Evolutionary conservation across 2,329 filamentous ascomycete genomes (phyloP).

Genomic region (Colletotrichum ledebouriae): DNA sequence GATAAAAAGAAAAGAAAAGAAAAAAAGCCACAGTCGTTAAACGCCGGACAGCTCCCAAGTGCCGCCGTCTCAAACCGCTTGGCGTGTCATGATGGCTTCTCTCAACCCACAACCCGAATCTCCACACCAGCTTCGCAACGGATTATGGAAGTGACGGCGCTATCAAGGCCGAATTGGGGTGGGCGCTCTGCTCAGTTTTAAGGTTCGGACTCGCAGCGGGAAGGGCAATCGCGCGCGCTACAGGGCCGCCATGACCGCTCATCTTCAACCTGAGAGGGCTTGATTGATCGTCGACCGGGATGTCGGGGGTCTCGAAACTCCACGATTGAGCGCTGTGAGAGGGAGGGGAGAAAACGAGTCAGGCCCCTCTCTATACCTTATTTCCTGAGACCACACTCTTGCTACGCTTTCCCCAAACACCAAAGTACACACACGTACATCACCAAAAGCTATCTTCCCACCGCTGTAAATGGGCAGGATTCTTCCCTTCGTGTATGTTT

Average conservation of each 20-base stretch:
- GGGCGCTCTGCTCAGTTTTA: neutral
- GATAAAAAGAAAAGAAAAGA: neutral
- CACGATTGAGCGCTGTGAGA: neutral
- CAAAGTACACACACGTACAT: no score
- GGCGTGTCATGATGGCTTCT: slow-evolving; percentile 3
- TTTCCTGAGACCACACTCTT: no score
- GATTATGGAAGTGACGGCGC: neutral
- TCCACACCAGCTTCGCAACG: neutral
- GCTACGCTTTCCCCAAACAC: no score
- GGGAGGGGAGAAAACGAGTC: no score
- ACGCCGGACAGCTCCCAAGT: neutral
- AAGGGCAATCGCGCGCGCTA: no score
- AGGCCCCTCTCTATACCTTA: no score
- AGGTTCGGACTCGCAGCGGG: no score
- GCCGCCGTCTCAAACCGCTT: slow-evolving; percentile 24
- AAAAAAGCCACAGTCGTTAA: neutral
- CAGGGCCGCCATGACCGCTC: neutral
- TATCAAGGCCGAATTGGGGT: neutral
- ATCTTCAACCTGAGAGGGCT: no score
- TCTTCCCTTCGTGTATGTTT: no score
- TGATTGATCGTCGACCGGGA: slow-evolving; percentile 11
- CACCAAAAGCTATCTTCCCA: no score
- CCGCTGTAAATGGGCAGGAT: no score
- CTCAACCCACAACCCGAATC: neutral
- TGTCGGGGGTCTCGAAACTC: neutral